phyloP scores from a whole-genome alignment of 2,329 filamentous ascomycete species.

The Aspergillus niger region DNA sequence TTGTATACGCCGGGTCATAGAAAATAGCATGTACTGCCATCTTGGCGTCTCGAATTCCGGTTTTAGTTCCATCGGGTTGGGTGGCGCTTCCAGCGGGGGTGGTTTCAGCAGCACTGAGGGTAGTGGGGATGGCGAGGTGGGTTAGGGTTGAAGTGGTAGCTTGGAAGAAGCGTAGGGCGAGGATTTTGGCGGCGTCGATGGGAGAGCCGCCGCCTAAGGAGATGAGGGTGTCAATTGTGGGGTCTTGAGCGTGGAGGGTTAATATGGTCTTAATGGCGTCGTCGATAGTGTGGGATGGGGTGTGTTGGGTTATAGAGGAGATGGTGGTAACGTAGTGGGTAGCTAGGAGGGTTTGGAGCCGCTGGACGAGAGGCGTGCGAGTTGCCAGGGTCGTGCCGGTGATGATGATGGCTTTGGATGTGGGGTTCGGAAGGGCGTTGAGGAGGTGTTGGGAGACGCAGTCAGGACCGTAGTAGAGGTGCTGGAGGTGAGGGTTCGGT shows the following conservation, averaged over 20 bases:
- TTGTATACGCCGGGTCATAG: constrained; percentile 7
- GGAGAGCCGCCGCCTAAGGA: constrained; percentile 6
- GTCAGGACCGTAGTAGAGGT: constrained; percentile 5
- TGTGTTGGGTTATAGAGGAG: constrained; percentile 6
- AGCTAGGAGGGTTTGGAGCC: background rate
- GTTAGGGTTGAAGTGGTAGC: background rate
- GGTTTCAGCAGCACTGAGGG: constrained; percentile 10
- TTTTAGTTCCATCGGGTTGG: background rate
- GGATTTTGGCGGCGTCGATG: constrained; percentile 9
- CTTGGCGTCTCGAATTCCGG: background rate
- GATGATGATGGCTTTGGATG: constrained; percentile 8
- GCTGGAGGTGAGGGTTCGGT: background rate
- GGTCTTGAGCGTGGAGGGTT: background rate
- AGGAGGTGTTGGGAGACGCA: constrained; percentile 7
- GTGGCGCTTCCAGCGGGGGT: constrained; percentile 3
- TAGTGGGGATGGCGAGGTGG: constrained; percentile 11
- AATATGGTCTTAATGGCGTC: background rate
- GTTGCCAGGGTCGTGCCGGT: background rate
- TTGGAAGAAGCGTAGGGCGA: background rate
- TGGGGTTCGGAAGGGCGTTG: background rate
- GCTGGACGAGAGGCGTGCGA: background rate
- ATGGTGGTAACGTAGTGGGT: constrained; percentile 4
- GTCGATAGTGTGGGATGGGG: background rate
- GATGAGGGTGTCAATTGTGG: background rate
- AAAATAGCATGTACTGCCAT: background rate